Percentiles rank a stretch among this genome's conserved stretches.
Conservation (phyloP, 306 rosid species). For the Cicer pinnatifidum region DNA sequence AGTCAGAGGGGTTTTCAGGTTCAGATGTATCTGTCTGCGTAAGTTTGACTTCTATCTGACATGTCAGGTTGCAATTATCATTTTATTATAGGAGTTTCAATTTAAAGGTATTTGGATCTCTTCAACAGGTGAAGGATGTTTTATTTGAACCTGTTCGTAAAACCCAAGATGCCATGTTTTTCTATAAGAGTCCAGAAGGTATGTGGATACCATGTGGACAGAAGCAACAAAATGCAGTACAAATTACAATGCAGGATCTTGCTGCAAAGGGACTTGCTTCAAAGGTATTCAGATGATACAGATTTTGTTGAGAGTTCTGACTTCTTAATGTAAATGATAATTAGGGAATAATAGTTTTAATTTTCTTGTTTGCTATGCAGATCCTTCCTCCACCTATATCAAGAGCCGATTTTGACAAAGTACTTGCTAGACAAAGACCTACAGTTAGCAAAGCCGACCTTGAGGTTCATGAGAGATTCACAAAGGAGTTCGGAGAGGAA, state of each 20-base stretch:
- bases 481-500: constrained; percentile 98
- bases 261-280: constrained; percentile 83
- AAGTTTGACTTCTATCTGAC: constrained; percentile 53
- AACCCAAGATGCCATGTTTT: constrained; percentile 99
- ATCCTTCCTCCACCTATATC: constrained; percentile 95
- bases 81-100: constrained; percentile 16
- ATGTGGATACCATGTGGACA: constrained; percentile 96
- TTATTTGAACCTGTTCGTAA: constrained; percentile 98
- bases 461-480: constrained; percentile 90
- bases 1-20: constrained; percentile 94
- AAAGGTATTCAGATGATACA: constrained; percentile 60
- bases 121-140: constrained; percentile 90
- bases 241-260: constrained; percentile 84
- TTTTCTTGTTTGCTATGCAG: constrained; percentile 55
- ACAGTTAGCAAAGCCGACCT: constrained; percentile 95
- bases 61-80: constrained; percentile 23
- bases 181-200: constrained; percentile 61
- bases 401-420: constrained; percentile 91
- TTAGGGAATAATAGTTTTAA: background rate
- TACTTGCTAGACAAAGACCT: constrained; percentile 95
- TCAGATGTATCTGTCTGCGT: constrained; percentile 97
- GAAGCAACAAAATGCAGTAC: constrained; percentile 77
- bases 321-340: constrained; percentile 4
- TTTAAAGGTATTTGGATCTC: constrained; percentile 19
- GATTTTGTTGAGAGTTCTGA: constrained; percentile 21